Conservation (phyloP, 148 eudicot species). For the Fagopyrum homotropicum region DNA sequence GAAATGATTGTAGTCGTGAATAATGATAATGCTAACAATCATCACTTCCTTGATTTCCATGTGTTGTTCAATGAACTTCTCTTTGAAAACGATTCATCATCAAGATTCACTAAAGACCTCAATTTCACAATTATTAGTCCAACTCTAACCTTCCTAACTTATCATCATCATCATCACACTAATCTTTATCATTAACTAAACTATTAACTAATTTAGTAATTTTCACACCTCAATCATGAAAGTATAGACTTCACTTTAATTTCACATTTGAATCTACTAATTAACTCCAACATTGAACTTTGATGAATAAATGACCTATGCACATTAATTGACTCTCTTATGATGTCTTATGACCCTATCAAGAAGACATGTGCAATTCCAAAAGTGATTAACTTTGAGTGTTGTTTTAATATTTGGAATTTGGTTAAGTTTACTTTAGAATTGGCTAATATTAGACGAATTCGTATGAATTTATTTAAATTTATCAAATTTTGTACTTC, state of each 20-base stretch:
- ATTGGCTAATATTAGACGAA: too few species aligned
- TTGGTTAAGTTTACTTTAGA: too few species aligned
- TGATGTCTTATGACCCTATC: neutral
- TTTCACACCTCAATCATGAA: neutral
- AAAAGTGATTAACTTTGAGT: neutral
- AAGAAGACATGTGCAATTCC: neutral
- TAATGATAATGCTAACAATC: slow-evolving; percentile 10
- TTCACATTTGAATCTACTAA: neutral
- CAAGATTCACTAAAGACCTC: slow-evolving; percentile 2
- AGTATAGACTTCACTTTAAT: too few species aligned
- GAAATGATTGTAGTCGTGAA: slow-evolving; percentile 8
- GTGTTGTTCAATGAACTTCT: slow-evolving; percentile 11
- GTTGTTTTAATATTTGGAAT: too few species aligned
- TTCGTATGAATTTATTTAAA: too few species aligned
- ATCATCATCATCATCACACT: neutral
- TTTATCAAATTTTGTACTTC: too few species aligned
- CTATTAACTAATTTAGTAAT: neutral
- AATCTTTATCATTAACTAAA: neutral
- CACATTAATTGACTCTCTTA: neutral
- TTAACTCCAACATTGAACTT: neutral
- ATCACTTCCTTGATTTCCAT: slow-evolving; percentile 10
- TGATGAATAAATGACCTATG: neutral
- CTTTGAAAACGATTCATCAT: slow-evolving; percentile 6
- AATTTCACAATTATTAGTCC: neutral
- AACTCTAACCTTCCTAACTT: neutral